These are phyloP conservation scores for Aspergillus sparsus DNA, from an alignment of 495 filamentous ascomycete genomes.

Conservation along the genomic window DNA sequence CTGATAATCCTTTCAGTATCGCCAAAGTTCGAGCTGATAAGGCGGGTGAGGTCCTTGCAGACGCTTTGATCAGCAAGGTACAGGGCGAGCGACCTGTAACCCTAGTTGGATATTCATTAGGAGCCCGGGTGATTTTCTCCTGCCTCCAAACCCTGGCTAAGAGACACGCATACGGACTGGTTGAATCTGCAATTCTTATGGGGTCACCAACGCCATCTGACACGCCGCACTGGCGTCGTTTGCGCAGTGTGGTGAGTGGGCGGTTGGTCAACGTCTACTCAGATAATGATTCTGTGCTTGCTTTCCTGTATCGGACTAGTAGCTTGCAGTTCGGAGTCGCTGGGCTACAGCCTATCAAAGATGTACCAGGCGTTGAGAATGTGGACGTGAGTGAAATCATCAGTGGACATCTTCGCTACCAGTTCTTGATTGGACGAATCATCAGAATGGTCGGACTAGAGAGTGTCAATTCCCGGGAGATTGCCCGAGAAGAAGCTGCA, in stretches of 20 bases:
- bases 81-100: slow-evolving; percentile 89
- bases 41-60: slow-evolving; percentile 79
- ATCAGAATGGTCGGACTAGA: slow-evolving; percentile 68
- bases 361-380: slow-evolving; percentile 71
- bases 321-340: slow-evolving; percentile 77
- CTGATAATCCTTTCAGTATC: slow-evolving; percentile 89
- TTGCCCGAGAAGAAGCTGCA: slow-evolving; percentile 60
- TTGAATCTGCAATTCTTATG: slow-evolving; percentile 83
- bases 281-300: slow-evolving; percentile 74
- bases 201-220: slow-evolving; percentile 77
- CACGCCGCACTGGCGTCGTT: slow-evolving; percentile 62
- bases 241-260: slow-evolving; percentile 71
- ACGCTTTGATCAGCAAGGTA: slow-evolving; percentile 81
- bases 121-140: slow-evolving; percentile 81
- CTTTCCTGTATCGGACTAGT: slow-evolving; percentile 74
- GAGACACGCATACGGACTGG: slow-evolving; percentile 76
- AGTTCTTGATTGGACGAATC: slow-evolving; percentile 67
- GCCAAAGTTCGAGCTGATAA: slow-evolving; percentile 84
- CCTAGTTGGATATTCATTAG: slow-evolving; percentile 87
- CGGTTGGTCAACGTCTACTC: slow-evolving; percentile 77
- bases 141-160: slow-evolving; percentile 77
- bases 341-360: slow-evolving; percentile 66
- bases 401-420: slow-evolving; percentile 71
- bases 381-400: slow-evolving; percentile 72
- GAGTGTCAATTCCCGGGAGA: slow-evolving; percentile 55